Evolutionary conservation across 345 rosid genomes (phyloP).

Genomic region (Combretum micranthum): DNA sequence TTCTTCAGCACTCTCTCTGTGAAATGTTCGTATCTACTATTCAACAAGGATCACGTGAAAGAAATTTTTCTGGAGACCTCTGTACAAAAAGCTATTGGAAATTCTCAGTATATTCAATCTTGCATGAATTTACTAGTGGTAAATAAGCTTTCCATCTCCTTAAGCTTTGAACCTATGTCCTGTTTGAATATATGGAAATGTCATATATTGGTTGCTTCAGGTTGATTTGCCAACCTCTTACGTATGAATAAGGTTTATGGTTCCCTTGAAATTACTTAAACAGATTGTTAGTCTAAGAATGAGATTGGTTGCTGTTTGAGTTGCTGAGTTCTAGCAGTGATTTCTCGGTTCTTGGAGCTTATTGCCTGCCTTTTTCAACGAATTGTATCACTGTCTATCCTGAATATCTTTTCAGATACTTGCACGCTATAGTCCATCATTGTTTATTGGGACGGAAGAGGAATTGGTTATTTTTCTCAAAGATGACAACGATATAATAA

Average conservation of each 20-base stretch:
- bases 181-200: too few species aligned
- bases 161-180: background rate
- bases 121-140: conserved; percentile 96
- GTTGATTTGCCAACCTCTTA: too few species aligned
- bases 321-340: too few species aligned
- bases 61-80: conserved; percentile 63
- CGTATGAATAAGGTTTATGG: too few species aligned
- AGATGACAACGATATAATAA: conserved; percentile 78
- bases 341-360: background rate
- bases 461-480: conserved; percentile 67
- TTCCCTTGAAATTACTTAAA: too few species aligned
- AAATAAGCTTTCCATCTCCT: conserved; percentile 19
- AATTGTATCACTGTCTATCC: conserved; percentile 1
- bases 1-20: conserved; percentile 70
- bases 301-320: too few species aligned
- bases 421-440: conserved; percentile 73
- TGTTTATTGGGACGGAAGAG: conserved; percentile 78
- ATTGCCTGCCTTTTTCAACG: background rate
- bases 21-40: conserved; percentile 82
- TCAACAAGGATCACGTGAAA: conserved; percentile 86
- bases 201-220: too few species aligned
- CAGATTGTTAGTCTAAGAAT: too few species aligned
- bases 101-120: conserved; percentile 37
- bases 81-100: conserved; percentile 56
- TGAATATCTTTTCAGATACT: conserved; percentile 52